Base-by-base conservation (phyloP, 371 early-diverging fungal genomes). In the Mortierella sp. region DNA sequence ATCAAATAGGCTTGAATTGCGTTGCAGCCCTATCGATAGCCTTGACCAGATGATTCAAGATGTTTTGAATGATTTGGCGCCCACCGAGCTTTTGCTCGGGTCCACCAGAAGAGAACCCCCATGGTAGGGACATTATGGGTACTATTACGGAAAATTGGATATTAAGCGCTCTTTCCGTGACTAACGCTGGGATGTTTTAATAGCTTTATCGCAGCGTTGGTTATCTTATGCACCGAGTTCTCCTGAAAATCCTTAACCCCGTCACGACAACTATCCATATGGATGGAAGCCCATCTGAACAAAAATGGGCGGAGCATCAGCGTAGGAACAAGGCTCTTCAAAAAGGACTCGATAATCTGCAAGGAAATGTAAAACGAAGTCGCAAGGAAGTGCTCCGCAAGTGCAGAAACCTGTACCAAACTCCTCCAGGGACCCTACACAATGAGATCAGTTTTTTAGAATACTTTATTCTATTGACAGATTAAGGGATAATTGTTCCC, bases 351-450 rank as follows among this genome's bases (percentile, higher is more conserved):
- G 5, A 50, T n/a, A 50, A 50, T 16, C 50, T 50, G 16, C 50
- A 50, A 50, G 50, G 16, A 50, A 50, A 50, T 43, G 13, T n/a
- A 50, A 50, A 15, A 50, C 50, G 50, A 50, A 50, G 50, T 50
- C 50, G 50, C 50, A 50, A 50, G 50, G 50, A 50, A 50, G n/a
- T n/a, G 16, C 50, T 50, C 50, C 50, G 16, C 50, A 50, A 50
- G 21, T 50, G 50, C 50, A 50, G 55, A 53, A 64, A 48, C 3
- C 4, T 50, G 7, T 64, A 64, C 32, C 64, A 53, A 15, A 21
- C 36, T 28, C 64, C 64, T 6, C 48, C 50, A 48, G 2, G 2
- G 6, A 64, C 33, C 10, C 48, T 64, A 10, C 16, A 52, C 32
- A 21, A 48, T 21, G 64, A 64, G n/a, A n/a, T n/a, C n/a, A n/a